Evolutionary conservation across 108 stramenopile species (phyloP).

Genomic region (Cyclotella atomus): DNA sequence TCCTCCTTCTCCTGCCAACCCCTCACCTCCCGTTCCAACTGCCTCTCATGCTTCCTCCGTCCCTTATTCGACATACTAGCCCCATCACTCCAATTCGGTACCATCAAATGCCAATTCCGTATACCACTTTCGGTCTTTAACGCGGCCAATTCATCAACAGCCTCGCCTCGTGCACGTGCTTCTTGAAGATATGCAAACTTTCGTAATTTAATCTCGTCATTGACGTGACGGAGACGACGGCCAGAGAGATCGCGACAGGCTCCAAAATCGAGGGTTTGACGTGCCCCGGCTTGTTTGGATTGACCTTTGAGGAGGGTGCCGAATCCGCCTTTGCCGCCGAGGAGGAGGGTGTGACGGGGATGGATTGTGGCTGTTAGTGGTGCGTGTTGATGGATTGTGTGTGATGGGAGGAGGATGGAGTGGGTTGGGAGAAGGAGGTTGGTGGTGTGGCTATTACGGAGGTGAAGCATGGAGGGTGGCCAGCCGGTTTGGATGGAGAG

Average conservation of each 20-base stretch:
- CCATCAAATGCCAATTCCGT: constrained; percentile 92
- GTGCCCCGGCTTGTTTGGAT: constrained; percentile 89
- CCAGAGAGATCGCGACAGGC: constrained; percentile 98
- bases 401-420: neutral
- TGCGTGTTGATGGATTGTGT: constrained; percentile 16
- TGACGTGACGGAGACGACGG: constrained; percentile 96
- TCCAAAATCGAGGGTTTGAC: constrained; percentile 93
- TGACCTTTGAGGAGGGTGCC: constrained; percentile 94
- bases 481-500: constrained; percentile 22
- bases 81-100: constrained; percentile 91
- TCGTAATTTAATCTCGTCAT: constrained; percentile 93
- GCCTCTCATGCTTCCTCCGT: constrained; percentile 63
- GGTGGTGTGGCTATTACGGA: neutral
- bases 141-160: constrained; percentile 55
- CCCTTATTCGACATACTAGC: constrained; percentile 60
- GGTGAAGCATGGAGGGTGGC: constrained; percentile 31
- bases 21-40: constrained; percentile 59
- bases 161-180: constrained; percentile 49
- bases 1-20: constrained; percentile 49
- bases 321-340: constrained; percentile 94
- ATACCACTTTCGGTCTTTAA: constrained; percentile 86
- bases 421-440: neutral
- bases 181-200: constrained; percentile 82
- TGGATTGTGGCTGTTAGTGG: constrained; percentile 19
- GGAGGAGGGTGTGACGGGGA: constrained; percentile 38